These are phyloP conservation scores for Chenopodium suecicum DNA, from an alignment of 148 eudicot genomes.

Conservation along the genomic window DNA sequence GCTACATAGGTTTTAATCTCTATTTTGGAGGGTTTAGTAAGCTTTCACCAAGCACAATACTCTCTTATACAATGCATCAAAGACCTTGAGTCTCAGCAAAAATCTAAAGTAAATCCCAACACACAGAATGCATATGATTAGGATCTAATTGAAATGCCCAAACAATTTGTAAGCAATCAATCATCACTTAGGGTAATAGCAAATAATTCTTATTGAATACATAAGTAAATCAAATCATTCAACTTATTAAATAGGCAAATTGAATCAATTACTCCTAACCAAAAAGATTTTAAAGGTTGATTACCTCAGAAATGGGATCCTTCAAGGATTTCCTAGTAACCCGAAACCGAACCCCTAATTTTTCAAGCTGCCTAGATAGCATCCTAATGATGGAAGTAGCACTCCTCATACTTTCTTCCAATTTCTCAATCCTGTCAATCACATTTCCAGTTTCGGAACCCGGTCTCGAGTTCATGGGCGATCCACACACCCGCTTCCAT, in stretches of 20 bases:
- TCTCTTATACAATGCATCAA: background rate
- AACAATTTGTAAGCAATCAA: background rate
- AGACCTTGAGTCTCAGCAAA: background rate
- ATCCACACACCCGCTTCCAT: constrained; percentile 67
- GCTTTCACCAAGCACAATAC: no score
- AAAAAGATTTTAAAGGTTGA: constrained; percentile 8
- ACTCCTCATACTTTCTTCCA: constrained; percentile 77
- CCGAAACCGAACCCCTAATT: constrained; percentile 87
- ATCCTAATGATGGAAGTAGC: constrained; percentile 52
- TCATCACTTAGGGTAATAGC: background rate
- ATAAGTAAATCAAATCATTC: background rate
- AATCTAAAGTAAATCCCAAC: background rate
- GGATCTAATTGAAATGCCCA: background rate
- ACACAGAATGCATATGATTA: background rate
- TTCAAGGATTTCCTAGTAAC: constrained; percentile 69
- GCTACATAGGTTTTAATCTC: no score
- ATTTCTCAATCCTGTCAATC: constrained; percentile 74
- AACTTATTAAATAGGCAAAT: background rate
- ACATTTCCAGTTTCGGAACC: constrained; percentile 53
- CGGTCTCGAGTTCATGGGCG: constrained; percentile 22
- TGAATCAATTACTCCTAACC: background rate
- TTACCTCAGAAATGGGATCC: constrained; percentile 91
- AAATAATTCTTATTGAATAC: background rate
- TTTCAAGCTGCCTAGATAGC: constrained; percentile 87
- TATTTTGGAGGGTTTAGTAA: no score